A percentile compares a stretch with the other conserved stretches of the same genome.
phyloP scores from a whole-genome alignment of 192 early-diverging fungal species.

The Spizellomyces punctatus region DNA sequence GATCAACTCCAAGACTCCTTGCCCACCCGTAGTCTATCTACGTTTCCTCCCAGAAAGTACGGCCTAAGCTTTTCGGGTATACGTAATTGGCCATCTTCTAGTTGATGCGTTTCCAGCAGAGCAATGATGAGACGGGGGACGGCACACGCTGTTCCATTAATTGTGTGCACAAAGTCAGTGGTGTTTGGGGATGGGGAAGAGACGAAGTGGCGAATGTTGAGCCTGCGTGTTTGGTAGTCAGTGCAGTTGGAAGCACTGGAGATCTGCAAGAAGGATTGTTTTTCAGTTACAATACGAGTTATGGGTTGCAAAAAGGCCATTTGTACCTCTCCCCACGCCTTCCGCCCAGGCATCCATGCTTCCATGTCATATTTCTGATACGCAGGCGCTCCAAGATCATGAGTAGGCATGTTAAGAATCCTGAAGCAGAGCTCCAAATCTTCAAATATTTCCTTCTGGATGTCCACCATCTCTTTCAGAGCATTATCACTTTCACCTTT shows the following conservation, averaged over 20 bases:
- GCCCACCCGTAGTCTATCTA: not conserved
- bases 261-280: slow-evolving; percentile 52
- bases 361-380: slow-evolving; percentile 93
- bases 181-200: slow-evolving; percentile 30
- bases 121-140: slow-evolving; percentile 88
- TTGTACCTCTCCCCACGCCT: slow-evolving; percentile 74
- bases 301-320: slow-evolving; percentile 5
- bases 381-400: slow-evolving; percentile 90
- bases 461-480: slow-evolving; percentile 68
- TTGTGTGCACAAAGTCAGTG: slow-evolving; percentile 80
- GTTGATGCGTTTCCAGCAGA: slow-evolving; percentile 82
- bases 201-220: slow-evolving; percentile 72
- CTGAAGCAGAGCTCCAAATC: slow-evolving; percentile 81
- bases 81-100: slow-evolving; percentile 65
- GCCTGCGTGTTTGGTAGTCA: slow-evolving; percentile 86
- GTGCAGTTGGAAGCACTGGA: slow-evolving; percentile 92
- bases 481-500: slow-evolving; percentile 58
- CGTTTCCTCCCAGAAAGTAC: slow-evolving; percentile 35
- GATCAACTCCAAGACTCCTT: too few species aligned
- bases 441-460: slow-evolving; percentile 75
- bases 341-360: slow-evolving; percentile 94
- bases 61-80: slow-evolving; percentile 73
- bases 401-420: slow-evolving; percentile 89
- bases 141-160: slow-evolving; percentile 93
- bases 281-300: slow-evolving; percentile 15